Conservation (phyloP, 2,329 filamentous ascomycete species). For the Bipolaris gigantea region DNA sequence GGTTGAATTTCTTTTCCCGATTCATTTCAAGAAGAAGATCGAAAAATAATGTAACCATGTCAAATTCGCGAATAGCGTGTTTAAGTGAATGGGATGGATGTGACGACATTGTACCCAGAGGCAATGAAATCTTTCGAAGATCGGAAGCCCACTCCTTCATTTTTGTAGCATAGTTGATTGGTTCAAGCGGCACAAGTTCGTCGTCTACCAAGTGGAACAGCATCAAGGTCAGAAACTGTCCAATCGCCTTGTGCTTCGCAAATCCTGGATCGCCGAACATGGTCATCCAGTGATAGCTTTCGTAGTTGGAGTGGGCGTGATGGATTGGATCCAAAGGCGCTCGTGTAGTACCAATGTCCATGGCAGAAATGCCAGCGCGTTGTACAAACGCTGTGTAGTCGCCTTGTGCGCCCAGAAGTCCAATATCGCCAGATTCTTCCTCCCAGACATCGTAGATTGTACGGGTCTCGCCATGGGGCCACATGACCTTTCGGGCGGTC, state of each 20-base stretch:
- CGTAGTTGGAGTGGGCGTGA: conserved; percentile 52
- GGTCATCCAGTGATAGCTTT: conserved; percentile 55
- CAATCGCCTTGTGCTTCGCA: conserved; percentile 52
- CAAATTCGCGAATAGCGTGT: conserved; percentile 39
- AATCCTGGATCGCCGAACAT: conserved; percentile 56
- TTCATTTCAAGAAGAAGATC: too few species aligned
- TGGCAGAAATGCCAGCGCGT: conserved; percentile 42
- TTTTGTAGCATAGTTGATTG: conserved; percentile 42
- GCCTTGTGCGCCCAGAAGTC: conserved; percentile 49
- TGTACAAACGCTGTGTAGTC: conserved; percentile 53
- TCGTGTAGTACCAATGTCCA: conserved; percentile 47
- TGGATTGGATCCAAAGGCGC: conserved; percentile 48
- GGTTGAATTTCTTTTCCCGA: too few species aligned
- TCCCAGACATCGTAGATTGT: conserved; percentile 52
- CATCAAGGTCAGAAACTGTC: conserved; percentile 49
- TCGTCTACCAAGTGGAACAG: conserved; percentile 46
- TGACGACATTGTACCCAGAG: not conserved
- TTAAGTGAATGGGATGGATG: conserved; percentile 18
- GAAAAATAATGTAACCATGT: too few species aligned
- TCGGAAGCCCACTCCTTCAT: conserved; percentile 40
- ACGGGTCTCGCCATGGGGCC: conserved; percentile 43
- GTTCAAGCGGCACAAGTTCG: conserved; percentile 43
- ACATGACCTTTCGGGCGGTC: conserved; percentile 45
- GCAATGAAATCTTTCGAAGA: conserved; percentile 29
- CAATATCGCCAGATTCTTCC: conserved; percentile 40